phyloP scores from a whole-genome alignment of 108 stramenopile genomes.

The Cylindrotheca fusiformis region DNA sequence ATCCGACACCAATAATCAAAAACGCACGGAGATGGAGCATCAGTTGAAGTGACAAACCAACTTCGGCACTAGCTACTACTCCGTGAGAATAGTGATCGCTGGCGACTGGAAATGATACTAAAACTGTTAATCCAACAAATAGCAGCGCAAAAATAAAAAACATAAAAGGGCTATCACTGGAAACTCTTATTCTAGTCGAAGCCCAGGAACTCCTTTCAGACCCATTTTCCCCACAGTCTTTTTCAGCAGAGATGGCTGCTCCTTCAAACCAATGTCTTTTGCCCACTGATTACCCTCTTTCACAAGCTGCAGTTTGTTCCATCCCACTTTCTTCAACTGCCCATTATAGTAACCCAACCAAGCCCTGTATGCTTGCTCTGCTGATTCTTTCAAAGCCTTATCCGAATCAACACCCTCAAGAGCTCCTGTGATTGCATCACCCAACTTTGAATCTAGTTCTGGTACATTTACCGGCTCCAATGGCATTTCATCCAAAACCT shows the following conservation, averaged over 20 bases:
- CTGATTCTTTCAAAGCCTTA: conserved; percentile 20
- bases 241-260: conserved; percentile 65
- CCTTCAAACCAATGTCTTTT: conserved; percentile 39
- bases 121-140: no score
- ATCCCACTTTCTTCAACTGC: conserved; percentile 42
- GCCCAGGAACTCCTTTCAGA: conserved; percentile 65
- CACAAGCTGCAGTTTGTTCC: conserved; percentile 53
- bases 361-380: conserved; percentile 59
- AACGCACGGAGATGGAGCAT: no score
- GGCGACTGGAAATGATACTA: no score
- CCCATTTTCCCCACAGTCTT: conserved; percentile 90
- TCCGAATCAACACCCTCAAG: conserved; percentile 9
- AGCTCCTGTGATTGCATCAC: not conserved
- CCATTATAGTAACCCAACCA: conserved; percentile 89
- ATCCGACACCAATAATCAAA: no score
- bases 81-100: no score
- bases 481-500: conserved; percentile 43
- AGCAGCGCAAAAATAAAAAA: no score
- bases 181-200: conserved; percentile 44
- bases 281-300: conserved; percentile 51
- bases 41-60: no score
- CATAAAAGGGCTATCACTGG: no score
- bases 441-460: not conserved
- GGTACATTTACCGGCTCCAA: conserved; percentile 23
- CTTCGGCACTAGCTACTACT: no score